Conservation (phyloP, 495 filamentous ascomycete species). For the Aspergillus funiculosus region DNA sequence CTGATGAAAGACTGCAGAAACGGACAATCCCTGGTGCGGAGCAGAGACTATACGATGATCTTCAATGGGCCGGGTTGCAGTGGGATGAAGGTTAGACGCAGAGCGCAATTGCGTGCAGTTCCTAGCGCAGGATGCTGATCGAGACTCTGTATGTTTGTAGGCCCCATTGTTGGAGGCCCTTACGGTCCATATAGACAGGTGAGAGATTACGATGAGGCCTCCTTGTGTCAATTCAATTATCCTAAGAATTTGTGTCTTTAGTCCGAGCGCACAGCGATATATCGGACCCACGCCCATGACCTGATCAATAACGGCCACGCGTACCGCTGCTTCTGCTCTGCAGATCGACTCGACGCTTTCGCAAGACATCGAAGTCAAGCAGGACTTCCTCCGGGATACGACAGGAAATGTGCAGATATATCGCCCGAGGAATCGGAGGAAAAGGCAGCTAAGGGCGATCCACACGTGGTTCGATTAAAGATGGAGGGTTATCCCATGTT, state of each 20-base stretch:
- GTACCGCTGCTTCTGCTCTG: slow-evolving; percentile 89
- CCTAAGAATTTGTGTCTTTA: slow-evolving; percentile 30
- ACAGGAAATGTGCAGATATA: slow-evolving; percentile 68
- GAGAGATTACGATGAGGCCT: slow-evolving; percentile 19
- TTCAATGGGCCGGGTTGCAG: slow-evolving; percentile 80
- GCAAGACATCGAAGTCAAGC: slow-evolving; percentile 53
- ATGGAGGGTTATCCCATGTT: slow-evolving; percentile 55
- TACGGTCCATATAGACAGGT: slow-evolving; percentile 86
- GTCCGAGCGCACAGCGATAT: slow-evolving; percentile 76
- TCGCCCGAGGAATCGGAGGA: slow-evolving; percentile 60
- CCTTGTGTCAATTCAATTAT: too few relatives aligned
- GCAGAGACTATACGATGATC: slow-evolving; percentile 64
- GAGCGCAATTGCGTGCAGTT: neutral
- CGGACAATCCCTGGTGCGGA: slow-evolving; percentile 75
- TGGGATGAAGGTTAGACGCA: slow-evolving; percentile 78
- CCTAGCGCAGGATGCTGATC: slow-evolving; percentile 4
- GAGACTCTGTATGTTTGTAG: slow-evolving; percentile 33
- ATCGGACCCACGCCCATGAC: slow-evolving; percentile 63
- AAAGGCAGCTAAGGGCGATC: slow-evolving; percentile 58
- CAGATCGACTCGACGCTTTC: slow-evolving; percentile 59
- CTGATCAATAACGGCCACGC: slow-evolving; percentile 66
- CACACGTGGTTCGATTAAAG: slow-evolving; percentile 73
- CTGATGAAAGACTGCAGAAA: slow-evolving; percentile 52
- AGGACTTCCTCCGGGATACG: slow-evolving; percentile 65
- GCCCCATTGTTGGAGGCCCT: slow-evolving; percentile 71